Percentiles rank a stretch among this genome's conserved stretches.
phyloP scores from a whole-genome alignment of 495 filamentous ascomycete species.

The Chaetomium tenue region DNA sequence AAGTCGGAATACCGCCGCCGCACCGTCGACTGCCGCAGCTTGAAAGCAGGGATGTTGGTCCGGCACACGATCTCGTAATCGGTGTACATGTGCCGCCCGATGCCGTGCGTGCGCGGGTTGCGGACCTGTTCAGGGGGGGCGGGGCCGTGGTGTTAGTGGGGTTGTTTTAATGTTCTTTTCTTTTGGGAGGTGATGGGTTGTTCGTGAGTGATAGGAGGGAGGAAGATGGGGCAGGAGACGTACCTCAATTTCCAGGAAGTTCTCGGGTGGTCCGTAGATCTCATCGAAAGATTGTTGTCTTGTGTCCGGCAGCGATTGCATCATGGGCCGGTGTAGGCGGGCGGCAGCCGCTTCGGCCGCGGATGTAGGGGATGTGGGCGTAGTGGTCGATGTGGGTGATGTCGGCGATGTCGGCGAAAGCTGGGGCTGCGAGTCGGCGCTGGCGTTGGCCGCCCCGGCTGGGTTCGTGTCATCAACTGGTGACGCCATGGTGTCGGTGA shows the following conservation, averaged over 20 bases:
- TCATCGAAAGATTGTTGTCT: constrained; percentile 96
- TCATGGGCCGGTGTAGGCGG: constrained; percentile 54
- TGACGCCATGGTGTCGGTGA: constrained; percentile 9
- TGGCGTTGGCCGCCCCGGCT: constrained; percentile 15
- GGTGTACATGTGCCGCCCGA: constrained; percentile 94
- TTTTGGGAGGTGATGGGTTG: not conserved
- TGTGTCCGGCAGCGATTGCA: constrained; percentile 81
- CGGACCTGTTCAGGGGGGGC: constrained; percentile 61
- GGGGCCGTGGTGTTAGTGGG: no score
- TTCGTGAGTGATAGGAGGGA: not conserved
- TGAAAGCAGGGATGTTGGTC: constrained; percentile 98
- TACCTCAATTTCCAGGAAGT: constrained; percentile 97
- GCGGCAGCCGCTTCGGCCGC: constrained; percentile 38
- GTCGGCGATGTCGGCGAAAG: constrained; percentile 22
- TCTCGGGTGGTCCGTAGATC: constrained; percentile 98
- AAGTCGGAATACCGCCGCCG: constrained; percentile 96
- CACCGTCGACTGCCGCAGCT: constrained; percentile 76
- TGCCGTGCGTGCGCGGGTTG: constrained; percentile 92
- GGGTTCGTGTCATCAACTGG: constrained; percentile 22
- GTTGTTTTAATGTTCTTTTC: no score
- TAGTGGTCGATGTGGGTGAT: constrained; percentile 27
- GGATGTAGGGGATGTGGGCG: constrained; percentile 30
- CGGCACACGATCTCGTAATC: constrained; percentile 96
- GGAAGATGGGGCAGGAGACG: constrained; percentile 22
- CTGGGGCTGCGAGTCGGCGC: not conserved